Evolutionary conservation across 148 eudicot species (phyloP).

Genomic region (Vaccinium darrowii): DNA sequence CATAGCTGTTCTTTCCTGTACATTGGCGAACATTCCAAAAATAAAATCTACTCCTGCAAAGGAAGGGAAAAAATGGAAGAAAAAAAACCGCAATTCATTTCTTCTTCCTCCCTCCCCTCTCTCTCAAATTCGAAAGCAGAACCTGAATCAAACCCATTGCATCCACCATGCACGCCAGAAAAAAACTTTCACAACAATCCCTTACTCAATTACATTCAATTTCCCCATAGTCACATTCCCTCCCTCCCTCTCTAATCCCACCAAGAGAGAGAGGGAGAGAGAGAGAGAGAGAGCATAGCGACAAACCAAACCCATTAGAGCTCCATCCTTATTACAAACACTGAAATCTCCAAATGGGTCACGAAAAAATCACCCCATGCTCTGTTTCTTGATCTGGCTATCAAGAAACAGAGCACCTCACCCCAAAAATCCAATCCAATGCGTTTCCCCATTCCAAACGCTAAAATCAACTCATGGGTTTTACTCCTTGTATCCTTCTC

Average conservation of each 20-base stretch:
- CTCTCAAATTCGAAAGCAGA: background rate
- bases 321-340: background rate
- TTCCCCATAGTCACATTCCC: conserved; percentile 3
- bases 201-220: background rate
- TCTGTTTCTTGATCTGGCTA: background rate
- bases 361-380: background rate
- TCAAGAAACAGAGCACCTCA: conserved; percentile 15
- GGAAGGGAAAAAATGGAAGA: background rate
- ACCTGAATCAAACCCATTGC: background rate
- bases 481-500: background rate
- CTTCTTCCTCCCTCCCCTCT: background rate
- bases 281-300: background rate
- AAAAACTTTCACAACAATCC: background rate
- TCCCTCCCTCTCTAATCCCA: background rate
- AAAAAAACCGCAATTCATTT: background rate
- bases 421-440: conserved; percentile 5
- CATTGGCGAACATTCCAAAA: background rate
- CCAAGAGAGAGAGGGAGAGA: background rate
- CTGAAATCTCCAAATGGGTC: background rate
- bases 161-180: background rate
- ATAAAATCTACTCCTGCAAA: background rate
- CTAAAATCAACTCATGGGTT: background rate
- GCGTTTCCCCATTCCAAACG: background rate
- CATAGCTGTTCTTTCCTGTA: background rate
- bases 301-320: background rate